Base-by-base conservation (phyloP, 2,329 filamentous ascomycete species). In the Ophiognomonia clavigignenti-juglandacearum region DNA sequence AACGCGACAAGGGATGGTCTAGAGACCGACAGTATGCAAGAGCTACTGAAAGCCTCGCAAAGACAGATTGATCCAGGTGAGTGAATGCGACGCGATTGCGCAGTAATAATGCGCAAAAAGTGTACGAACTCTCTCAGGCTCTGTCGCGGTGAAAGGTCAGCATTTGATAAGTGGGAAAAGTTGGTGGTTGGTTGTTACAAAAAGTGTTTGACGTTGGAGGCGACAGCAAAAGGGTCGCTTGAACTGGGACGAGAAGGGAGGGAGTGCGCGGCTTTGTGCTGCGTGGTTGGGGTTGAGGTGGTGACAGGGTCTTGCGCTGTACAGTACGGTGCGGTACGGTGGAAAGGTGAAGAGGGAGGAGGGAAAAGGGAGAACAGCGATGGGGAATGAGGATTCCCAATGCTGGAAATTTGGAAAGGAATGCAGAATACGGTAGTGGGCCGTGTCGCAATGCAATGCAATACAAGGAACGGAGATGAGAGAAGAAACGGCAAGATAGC, bases 11-110 rank as follows among this genome's bases (percentile, higher is more conserved):
- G 36, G n/a, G 31, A 36, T n/a, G 19, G 38, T n/a, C n/a, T n/a
- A n/a, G n/a, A n/a, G n/a, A n/a, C n/a, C n/a, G n/a, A 47, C 37
- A 41, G 39, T 43, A 59, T 57, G 61, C 71, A 71, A 77, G 67
- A 64, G 67, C 73, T 75, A 77, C 61, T 63, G 52, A 76, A 66
- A 67, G 64, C 59, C 63, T 66, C 63, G 60, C 53, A 53, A 55
- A 54, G 37, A 38, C 55, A 47, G 39, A 47, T 54, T 54, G 57
- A 55, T 56, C n/a, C n/a, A n/a, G n/a, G n/a, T n/a, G n/a, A n/a
- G n/a, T n/a, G n/a, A n/a, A n/a, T n/a, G n/a, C n/a, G n/a, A n/a
- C n/a, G n/a, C n/a, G n/a, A n/a, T n/a, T n/a, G 49, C 48, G 54
- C 52, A 54, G 58, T 63, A 61, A 56, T 60, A 62, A 59, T 54